Evolutionary conservation across 1,139 yeast species (phyloP).

Genomic region (Yamadazyma blattariae): DNA sequence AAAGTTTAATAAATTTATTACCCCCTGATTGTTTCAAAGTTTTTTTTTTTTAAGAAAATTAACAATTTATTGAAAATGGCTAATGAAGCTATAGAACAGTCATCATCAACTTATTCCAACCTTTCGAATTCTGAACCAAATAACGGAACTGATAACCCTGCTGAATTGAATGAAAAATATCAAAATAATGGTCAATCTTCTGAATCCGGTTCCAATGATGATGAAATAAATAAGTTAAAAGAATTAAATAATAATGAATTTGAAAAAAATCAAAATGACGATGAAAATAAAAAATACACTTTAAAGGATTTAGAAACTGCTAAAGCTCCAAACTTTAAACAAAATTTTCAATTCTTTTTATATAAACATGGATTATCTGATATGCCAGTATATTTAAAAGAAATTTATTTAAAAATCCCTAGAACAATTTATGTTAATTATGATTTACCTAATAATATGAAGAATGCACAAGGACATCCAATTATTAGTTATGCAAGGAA

Average conservation of each 20-base stretch:
- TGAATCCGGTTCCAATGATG: neutral
- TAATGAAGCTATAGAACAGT: conserved; percentile 4
- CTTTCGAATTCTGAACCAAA: conserved; percentile 2
- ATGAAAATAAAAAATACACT: conserved; percentile 1
- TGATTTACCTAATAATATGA: conserved; percentile 30
- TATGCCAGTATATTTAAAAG: conserved; percentile 35
- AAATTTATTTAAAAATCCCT: conserved; percentile 34
- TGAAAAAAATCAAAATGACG: neutral
- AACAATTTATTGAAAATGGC: no score
- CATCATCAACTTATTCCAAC: conserved; percentile 10
- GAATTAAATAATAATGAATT: neutral
- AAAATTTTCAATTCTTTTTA: conserved; percentile 24
- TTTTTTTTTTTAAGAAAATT: no score
- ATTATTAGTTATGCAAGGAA: conserved; percentile 65
- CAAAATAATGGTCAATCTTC: conserved; percentile 1
- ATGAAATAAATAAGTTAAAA: conserved; percentile 1
- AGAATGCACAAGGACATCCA: conserved; percentile 55
- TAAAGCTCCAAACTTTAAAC: conserved; percentile 32
- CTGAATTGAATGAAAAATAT: no score
- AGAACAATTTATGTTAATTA: conserved; percentile 38
- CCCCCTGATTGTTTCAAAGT: no score
- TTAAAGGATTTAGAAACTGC: conserved; percentile 24
- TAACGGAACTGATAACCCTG: no score
- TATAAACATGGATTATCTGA: conserved; percentile 30
- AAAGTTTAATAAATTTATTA: no score